These are phyloP conservation scores for Hypomyces perniciosus DNA, from an alignment of 2,329 filamentous ascomycete species.

Conservation along the genomic window DNA sequence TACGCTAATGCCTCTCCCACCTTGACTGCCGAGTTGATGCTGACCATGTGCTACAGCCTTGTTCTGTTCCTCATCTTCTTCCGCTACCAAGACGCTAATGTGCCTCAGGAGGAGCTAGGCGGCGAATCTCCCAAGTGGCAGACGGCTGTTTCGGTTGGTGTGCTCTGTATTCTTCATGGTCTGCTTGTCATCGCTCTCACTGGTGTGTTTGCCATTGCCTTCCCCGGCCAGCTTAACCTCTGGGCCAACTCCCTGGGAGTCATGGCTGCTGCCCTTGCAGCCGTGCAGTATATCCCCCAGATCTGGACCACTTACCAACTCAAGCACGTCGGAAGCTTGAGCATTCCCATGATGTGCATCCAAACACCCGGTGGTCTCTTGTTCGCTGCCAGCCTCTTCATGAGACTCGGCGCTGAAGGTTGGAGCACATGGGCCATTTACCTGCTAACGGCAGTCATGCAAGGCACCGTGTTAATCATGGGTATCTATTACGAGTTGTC, in stretches of 20 bases:
- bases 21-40: slow-evolving; percentile 1
- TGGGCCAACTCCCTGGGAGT: slow-evolving; percentile 88
- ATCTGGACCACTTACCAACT: slow-evolving; percentile 86
- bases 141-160: slow-evolving; percentile 70
- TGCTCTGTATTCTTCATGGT: slow-evolving; percentile 67
- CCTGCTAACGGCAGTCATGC: slow-evolving; percentile 76
- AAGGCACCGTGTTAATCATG: slow-evolving; percentile 75
- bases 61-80: slow-evolving; percentile 95
- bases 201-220: slow-evolving; percentile 57
- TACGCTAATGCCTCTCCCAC: slow-evolving; percentile 38
- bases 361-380: slow-evolving; percentile 90
- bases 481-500: slow-evolving; percentile 68
- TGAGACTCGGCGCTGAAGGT: slow-evolving; percentile 69
- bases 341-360: slow-evolving; percentile 97
- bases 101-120: slow-evolving; percentile 43
- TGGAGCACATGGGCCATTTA: slow-evolving; percentile 98
- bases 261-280: slow-evolving; percentile 70
- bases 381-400: slow-evolving; percentile 79
- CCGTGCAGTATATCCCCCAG: slow-evolving; percentile 89
- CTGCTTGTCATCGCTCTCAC: slow-evolving; percentile 65
- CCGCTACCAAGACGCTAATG: slow-evolving; percentile 54
- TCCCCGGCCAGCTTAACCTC: slow-evolving; percentile 57
- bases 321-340: slow-evolving; percentile 82
- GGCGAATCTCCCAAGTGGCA: slow-evolving; percentile 62
- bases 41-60: slow-evolving; percentile 52